Evolutionary conservation across 352 stramenopile genomes (phyloP).

Genomic region (Phytophthora pseudosyringae): DNA sequence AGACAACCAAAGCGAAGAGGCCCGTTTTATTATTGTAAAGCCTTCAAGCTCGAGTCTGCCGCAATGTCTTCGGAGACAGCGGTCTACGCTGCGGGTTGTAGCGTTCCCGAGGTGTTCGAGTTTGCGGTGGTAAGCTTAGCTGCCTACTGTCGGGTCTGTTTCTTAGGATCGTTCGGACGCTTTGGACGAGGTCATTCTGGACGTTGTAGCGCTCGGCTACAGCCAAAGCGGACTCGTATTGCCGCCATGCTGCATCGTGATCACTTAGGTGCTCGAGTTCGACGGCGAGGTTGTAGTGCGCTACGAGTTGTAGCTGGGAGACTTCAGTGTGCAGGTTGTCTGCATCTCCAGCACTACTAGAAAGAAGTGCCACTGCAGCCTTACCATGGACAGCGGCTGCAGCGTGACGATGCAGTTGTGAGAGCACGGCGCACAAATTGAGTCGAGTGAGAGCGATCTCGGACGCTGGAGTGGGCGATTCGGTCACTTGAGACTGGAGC

Average conservation of each 20-base stretch:
- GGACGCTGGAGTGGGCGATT: conserved; percentile 18
- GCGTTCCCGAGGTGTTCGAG: conserved; percentile 19
- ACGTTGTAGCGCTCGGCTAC: conserved; percentile 31
- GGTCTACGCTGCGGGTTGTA: conserved; percentile 20
- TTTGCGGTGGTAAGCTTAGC: conserved; percentile 16
- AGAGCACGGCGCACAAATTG: conserved; percentile 71
- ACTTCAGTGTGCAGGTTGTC: conserved; percentile 9
- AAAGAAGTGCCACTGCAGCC: conserved; percentile 41
- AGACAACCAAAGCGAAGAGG: conserved; percentile 7
- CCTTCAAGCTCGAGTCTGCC: conserved; percentile 22
- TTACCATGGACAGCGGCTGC: conserved; percentile 56
- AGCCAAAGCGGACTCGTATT: conserved; percentile 34
- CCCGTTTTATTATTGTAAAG: conserved; percentile 22
- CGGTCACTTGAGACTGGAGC: conserved; percentile 28
- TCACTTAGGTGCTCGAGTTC: conserved; percentile 65
- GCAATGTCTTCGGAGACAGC: conserved; percentile 35
- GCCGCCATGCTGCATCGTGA: conserved; percentile 13
- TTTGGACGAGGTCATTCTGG: conserved; percentile 34
- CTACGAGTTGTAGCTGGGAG: conserved; percentile 48
- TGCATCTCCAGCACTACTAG: conserved; percentile 15
- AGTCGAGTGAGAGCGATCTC: conserved; percentile 58
- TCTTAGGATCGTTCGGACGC: conserved; percentile 31
- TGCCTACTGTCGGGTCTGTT: conserved; percentile 13
- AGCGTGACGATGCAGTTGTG: conserved; percentile 53
- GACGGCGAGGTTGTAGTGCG: conserved; percentile 66